Percentiles rank a stretch among this genome's conserved stretches.
Conservation (phyloP, 2,329 filamentous ascomycete species). For the Apiospora phragmitis region DNA sequence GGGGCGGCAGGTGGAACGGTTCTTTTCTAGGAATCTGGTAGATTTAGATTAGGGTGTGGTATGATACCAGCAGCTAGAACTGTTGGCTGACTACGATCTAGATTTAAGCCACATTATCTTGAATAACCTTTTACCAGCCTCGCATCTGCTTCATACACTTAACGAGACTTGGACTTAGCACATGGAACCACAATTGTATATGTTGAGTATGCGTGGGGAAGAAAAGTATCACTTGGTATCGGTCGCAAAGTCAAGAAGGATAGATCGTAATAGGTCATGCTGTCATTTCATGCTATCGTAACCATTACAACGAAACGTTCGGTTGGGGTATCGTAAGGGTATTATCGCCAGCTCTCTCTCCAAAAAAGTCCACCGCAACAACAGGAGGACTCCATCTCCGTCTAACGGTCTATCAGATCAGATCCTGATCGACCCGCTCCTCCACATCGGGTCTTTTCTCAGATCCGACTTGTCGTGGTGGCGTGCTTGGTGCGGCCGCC, state of each 20-base stretch:
- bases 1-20: conserved; percentile 73
- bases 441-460: not conserved
- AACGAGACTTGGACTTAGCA: too few species aligned
- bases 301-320: conserved; percentile 4
- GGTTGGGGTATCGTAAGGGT: conserved; percentile 30
- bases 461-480: conserved; percentile 39
- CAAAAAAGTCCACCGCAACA: not conserved
- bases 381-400: not conserved
- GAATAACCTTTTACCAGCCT: not conserved
- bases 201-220: too few species aligned
- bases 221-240: not conserved
- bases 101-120: not conserved
- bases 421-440: not conserved
- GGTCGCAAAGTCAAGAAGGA: not conserved
- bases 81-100: not conserved
- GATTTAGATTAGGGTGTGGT: conserved; percentile 41
- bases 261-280: not conserved
- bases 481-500: conserved; percentile 19
- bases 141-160: not conserved
- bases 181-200: too few species aligned
- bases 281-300: conserved; percentile 9
- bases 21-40: conserved; percentile 71
- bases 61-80: too few species aligned
- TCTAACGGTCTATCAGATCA: not conserved
- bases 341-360: conserved; percentile 17